Percentiles rank a stretch among this genome's conserved stretches.
phyloP scores from a whole-genome alignment of 2,329 filamentous ascomycete genomes.

The Beauveria asiatica region DNA sequence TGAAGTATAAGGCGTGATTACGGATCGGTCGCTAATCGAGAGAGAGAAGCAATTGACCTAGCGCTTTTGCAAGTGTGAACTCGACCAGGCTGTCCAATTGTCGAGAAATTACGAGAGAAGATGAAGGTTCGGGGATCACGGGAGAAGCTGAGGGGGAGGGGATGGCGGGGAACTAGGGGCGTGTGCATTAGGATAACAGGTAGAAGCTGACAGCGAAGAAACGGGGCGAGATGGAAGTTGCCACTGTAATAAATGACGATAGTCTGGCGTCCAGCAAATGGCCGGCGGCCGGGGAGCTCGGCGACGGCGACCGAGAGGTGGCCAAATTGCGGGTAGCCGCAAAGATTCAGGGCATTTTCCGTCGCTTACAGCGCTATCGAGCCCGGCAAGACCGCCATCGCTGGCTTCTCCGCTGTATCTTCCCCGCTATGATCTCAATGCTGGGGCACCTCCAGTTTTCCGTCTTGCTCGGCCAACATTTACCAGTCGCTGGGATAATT shows the following conservation, averaged over 20 bases:
- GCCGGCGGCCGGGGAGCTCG: not conserved
- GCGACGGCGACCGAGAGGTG: not conserved
- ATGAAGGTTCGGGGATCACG: not conserved
- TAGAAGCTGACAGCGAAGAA: not conserved
- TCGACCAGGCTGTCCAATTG: not conserved
- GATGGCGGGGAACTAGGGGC: slow-evolving; percentile 7
- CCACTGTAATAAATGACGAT: not conserved
- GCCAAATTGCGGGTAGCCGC: not conserved
- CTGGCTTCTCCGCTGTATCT: not conserved
- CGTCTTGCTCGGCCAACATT: not conserved
- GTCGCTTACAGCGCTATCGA: not conserved
- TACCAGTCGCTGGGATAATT: not conserved
- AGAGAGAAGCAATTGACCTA: not conserved
- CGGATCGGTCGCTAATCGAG: not conserved
- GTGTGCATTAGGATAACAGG: not conserved
- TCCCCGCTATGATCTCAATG: slow-evolving; percentile 4
- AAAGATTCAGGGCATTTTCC: not conserved
- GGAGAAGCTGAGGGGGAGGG: not conserved
- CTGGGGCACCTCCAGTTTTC: slow-evolving; percentile 3
- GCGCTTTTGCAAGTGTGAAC: not conserved
- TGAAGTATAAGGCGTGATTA: not conserved
- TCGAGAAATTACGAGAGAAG: not conserved
- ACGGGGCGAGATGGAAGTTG: not conserved
- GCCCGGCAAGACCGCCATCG: not conserved
- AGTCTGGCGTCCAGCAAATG: not conserved